phyloP scores from a whole-genome alignment of 2,329 filamentous ascomycete species.

The Camptophora hylomeconis region DNA sequence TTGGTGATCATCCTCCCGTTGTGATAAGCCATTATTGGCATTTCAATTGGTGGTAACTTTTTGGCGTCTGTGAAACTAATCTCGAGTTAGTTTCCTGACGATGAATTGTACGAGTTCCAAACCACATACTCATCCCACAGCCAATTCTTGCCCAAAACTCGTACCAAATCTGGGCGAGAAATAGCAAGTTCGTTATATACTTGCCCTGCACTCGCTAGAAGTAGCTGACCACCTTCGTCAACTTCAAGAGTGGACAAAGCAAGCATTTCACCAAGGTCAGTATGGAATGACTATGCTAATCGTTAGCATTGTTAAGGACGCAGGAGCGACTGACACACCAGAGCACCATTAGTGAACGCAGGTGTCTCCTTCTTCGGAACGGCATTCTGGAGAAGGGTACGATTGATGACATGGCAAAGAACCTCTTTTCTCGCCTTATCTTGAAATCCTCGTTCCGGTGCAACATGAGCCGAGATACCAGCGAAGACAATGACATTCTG shows the following conservation, averaged over 20 bases:
- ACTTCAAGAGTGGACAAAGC: conserved; percentile 36
- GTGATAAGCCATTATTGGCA: too few relatives aligned
- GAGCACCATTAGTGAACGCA: conserved; percentile 32
- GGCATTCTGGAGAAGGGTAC: too few relatives aligned
- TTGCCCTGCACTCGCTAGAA: conserved; percentile 39
- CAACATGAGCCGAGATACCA: conserved; percentile 31
- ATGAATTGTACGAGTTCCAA: conserved; percentile 1
- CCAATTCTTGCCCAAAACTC: conserved; percentile 38
- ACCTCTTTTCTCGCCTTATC: too few relatives aligned
- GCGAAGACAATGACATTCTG: conserved; percentile 30
- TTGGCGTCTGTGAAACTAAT: too few relatives aligned
- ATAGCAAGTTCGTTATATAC: conserved; percentile 43
- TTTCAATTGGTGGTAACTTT: too few relatives aligned
- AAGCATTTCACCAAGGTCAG: conserved; percentile 42
- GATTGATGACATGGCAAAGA: too few relatives aligned
- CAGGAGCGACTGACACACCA: too few relatives aligned
- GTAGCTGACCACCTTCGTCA: conserved; percentile 37
- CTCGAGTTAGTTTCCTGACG: too few relatives aligned
- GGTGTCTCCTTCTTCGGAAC: too few relatives aligned
- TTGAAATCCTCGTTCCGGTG: conserved; percentile 26
- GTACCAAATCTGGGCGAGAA: conserved; percentile 40
- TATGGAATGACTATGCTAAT: too few relatives aligned
- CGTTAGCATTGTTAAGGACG: too few relatives aligned
- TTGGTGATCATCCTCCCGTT: conserved; percentile 47
- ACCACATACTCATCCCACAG: conserved; percentile 29